Percentiles rank a stretch among this genome's conserved stretches.
Conservation (phyloP, 1,284 basidiomycete genomes). For the Laetiporus sulphureus region DNA sequence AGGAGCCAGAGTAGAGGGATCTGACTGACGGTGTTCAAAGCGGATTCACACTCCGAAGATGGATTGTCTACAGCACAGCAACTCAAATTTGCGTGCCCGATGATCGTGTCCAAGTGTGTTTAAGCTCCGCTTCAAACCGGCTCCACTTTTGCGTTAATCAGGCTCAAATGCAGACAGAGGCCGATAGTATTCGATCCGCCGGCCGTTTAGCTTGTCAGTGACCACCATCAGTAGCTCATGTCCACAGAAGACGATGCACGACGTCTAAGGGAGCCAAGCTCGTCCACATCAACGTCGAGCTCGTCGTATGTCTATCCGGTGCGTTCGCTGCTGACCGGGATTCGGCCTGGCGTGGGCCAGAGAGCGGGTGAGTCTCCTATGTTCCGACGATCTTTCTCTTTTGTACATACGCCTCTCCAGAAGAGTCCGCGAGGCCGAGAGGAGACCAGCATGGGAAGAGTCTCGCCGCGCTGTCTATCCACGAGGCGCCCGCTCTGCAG, state of each 20-base stretch:
- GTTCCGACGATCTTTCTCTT: slow-evolving; percentile 1
- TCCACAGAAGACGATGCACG: slow-evolving; percentile 1
- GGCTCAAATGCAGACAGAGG: background rate
- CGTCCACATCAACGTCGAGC: background rate
- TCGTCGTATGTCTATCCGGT: slow-evolving; percentile 27
- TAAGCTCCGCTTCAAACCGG: background rate
- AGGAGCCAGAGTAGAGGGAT: too few relatives aligned
- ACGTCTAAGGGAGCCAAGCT: background rate
- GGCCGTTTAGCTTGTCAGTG: background rate
- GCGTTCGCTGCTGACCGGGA: slow-evolving; percentile 25
- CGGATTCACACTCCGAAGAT: too few relatives aligned
- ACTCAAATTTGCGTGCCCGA: background rate
- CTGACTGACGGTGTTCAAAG: too few relatives aligned
- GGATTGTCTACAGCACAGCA: too few relatives aligned
- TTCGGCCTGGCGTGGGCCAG: slow-evolving; percentile 18
- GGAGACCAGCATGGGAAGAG: background rate
- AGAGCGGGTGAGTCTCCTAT: slow-evolving; percentile 2
- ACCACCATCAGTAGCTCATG: slow-evolving; percentile 3
- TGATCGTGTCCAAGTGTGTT: background rate
- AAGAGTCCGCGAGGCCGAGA: slow-evolving; percentile 7
- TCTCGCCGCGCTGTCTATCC: slow-evolving; percentile 1
- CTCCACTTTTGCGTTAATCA: background rate
- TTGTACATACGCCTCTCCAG: slow-evolving; percentile 1
- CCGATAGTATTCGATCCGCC: background rate
- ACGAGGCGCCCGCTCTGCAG: slow-evolving; percentile 4